Conservation (phyloP, 768 basidiomycete species). For the Phlebiopsis gigantea region DNA sequence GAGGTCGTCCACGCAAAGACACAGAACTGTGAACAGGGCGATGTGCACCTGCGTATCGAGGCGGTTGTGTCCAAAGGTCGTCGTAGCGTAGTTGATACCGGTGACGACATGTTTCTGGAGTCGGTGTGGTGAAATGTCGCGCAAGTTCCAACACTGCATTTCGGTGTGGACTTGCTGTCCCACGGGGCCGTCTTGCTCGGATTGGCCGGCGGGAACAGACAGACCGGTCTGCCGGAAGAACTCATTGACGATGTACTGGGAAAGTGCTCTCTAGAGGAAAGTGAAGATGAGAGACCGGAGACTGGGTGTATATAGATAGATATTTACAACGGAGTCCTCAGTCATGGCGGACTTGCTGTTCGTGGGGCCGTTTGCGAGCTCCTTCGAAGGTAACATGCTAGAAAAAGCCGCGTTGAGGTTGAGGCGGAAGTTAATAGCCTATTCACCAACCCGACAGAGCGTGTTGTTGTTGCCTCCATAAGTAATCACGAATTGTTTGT, state of each 20-base stretch:
- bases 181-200: not conserved
- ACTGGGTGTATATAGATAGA: too few relatives aligned
- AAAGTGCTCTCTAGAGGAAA: not conserved
- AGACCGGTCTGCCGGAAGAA: slow-evolving; percentile 1
- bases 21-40: slow-evolving; percentile 9
- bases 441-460: not conserved
- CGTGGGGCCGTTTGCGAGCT: not conserved
- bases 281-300: not conserved
- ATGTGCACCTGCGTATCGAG: slow-evolving; percentile 8
- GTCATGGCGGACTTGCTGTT: not conserved
- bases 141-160: not conserved
- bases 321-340: not conserved
- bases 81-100: not conserved
- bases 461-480: not conserved
- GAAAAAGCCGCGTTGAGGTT: not conserved
- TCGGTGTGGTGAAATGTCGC: not conserved
- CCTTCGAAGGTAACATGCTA: not conserved
- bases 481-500: not conserved
- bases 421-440: not conserved
- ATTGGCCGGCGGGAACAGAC: not conserved
- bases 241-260: not conserved
- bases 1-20: slow-evolving; percentile 8
- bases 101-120: slow-evolving; percentile 4
- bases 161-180: not conserved
- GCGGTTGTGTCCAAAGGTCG: slow-evolving; percentile 3